These are phyloP conservation scores for Malassezia restricta DNA, from an alignment of 1,284 basidiomycete species.

Conservation along the genomic window DNA sequence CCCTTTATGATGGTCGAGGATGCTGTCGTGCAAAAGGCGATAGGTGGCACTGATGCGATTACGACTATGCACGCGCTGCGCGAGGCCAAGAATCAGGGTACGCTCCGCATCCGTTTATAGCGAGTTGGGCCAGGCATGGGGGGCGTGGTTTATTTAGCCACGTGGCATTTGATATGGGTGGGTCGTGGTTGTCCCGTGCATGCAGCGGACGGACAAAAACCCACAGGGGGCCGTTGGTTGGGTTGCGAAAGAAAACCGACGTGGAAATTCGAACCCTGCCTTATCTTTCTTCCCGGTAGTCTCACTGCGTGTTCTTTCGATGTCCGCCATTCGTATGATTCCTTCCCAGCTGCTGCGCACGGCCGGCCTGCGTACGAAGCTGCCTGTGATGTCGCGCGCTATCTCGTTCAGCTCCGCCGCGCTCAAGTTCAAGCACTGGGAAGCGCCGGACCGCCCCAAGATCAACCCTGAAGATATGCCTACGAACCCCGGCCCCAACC, in stretches of 20 bases:
- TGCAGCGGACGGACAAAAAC: too few relatives aligned
- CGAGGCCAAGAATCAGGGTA: constrained; percentile 60
- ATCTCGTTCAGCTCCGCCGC: constrained; percentile 1
- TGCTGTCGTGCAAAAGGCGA: constrained; percentile 43
- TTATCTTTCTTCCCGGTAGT: too few relatives aligned
- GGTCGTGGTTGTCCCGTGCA: too few relatives aligned
- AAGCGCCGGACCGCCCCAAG: background rate
- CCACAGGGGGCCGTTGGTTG: too few relatives aligned
- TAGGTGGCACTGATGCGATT: constrained; percentile 50
- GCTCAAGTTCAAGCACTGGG: constrained; percentile 5
- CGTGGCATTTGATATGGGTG: too few relatives aligned
- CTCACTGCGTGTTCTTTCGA: background rate
- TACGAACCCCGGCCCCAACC: constrained; percentile 36
- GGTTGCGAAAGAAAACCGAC: too few relatives aligned
- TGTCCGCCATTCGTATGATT: background rate
- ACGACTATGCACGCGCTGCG: constrained; percentile 63
- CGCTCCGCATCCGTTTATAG: background rate
- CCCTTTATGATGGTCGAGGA: constrained; percentile 45
- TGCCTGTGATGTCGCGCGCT: background rate
- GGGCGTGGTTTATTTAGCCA: too few relatives aligned
- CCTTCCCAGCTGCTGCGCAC: background rate
- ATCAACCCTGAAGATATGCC: constrained; percentile 5
- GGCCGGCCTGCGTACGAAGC: background rate
- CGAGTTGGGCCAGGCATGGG: background rate
- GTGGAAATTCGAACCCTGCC: too few relatives aligned